These are phyloP conservation scores for Monosporozyma unispora DNA, from an alignment of 805 yeast genomes.

Conservation along the genomic window DNA sequence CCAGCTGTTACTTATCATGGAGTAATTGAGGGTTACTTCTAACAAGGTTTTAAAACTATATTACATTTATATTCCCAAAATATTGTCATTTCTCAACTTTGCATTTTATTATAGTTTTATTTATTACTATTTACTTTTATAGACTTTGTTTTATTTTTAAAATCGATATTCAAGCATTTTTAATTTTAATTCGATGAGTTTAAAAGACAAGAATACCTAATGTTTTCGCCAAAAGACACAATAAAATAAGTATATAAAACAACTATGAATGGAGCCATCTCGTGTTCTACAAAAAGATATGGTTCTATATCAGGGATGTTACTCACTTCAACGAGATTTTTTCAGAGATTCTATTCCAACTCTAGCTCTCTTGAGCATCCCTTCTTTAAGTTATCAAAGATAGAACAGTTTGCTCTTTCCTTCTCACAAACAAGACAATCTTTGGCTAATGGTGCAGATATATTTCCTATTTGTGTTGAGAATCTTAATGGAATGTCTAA, in stretches of 20 bases:
- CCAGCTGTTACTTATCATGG: not conserved
- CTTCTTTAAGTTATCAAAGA: conserved; percentile 17
- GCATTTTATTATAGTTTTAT: not conserved
- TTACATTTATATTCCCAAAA: no score
- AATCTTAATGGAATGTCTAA: conserved; percentile 2
- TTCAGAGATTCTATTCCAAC: conserved; percentile 6
- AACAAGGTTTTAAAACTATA: not conserved
- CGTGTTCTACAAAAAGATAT: not conserved
- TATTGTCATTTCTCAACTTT: not conserved
- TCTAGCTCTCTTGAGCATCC: conserved; percentile 16
- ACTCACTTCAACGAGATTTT: not conserved
- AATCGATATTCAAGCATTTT: not conserved
- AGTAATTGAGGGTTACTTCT: not conserved
- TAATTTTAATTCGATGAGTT: not conserved
- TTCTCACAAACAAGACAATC: conserved; percentile 12
- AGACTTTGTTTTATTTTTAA: not conserved
- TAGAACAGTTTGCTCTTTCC: conserved; percentile 21
- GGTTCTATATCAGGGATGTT: not conserved
- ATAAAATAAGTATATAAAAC: not conserved
- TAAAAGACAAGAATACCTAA: not conserved
- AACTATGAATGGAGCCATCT: not conserved
- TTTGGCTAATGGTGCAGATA: conserved; percentile 14
- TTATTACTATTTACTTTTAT: not conserved
- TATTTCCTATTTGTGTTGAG: conserved; percentile 11
- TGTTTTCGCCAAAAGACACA: not conserved